Conservation (phyloP, 345 rosid species). For the Cardiospermum halicacabum region DNA sequence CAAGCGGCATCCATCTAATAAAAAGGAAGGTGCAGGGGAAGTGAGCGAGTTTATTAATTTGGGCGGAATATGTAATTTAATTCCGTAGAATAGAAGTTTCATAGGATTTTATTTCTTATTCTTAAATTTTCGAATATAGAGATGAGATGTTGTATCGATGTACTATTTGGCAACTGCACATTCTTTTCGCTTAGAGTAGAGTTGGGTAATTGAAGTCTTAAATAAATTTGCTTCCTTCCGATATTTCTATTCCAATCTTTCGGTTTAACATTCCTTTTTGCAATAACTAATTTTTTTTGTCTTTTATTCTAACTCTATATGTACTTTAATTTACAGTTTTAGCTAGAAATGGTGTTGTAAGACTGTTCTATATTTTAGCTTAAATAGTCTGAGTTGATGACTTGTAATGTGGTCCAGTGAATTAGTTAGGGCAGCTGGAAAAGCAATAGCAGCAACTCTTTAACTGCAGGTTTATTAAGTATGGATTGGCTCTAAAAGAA, state of each 20-base stretch:
- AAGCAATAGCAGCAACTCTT: too few species aligned
- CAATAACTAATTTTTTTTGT: not conserved
- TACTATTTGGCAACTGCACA: not conserved
- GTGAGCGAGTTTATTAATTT: constrained; percentile 12
- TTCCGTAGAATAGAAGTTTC: constrained; percentile 11
- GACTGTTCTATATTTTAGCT: too few species aligned
- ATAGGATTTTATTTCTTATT: constrained; percentile 5
- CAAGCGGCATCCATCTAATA: too few species aligned
- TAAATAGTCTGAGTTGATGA: too few species aligned
- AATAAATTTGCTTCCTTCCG: not conserved
- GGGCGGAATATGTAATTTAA: constrained; percentile 18
- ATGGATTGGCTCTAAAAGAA: too few species aligned
- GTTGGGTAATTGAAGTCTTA: not conserved
- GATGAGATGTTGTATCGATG: not conserved
- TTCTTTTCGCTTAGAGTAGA: not conserved
- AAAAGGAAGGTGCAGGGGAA: constrained; percentile 2
- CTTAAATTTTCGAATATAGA: not conserved
- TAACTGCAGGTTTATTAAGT: too few species aligned
- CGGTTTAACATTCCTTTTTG: not conserved
- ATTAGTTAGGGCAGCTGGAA: too few species aligned
- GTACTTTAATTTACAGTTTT: not conserved
- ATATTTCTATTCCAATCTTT: not conserved
- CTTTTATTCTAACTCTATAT: not conserved
- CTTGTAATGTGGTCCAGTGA: too few species aligned
- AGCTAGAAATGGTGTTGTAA: too few species aligned